These are phyloP conservation scores for Microcyclospora pomicola DNA, from an alignment of 2,329 filamentous ascomycete genomes.

Conservation along the genomic window DNA sequence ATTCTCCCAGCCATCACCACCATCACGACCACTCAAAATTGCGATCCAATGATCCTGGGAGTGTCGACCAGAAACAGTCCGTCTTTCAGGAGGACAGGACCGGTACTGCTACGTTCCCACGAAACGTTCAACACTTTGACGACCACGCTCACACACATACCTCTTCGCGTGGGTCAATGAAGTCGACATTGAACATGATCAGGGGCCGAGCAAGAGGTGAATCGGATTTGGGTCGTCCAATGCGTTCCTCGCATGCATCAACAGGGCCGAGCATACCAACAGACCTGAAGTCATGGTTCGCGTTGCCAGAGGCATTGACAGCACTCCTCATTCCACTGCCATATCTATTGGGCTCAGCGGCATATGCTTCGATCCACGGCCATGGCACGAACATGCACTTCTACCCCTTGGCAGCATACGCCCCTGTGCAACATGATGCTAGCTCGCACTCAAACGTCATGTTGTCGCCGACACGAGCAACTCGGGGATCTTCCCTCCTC, in stretches of 20 bases:
- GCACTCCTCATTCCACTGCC: constrained; percentile 38
- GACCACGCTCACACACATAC: too few relatives aligned
- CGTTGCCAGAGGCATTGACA: constrained; percentile 35
- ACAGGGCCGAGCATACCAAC: constrained; percentile 8
- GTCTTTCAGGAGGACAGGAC: too few relatives aligned
- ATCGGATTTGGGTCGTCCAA: constrained; percentile 28
- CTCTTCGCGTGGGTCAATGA: too few relatives aligned
- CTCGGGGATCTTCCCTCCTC: constrained; percentile 8
- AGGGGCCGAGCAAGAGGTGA: constrained; percentile 20
- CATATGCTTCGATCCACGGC: constrained; percentile 24
- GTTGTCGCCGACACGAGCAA: neutral
- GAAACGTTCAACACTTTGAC: too few relatives aligned
- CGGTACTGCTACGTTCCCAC: too few relatives aligned
- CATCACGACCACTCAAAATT: too few relatives aligned
- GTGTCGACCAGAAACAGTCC: too few relatives aligned
- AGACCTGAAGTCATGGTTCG: constrained; percentile 16
- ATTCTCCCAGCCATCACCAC: too few relatives aligned
- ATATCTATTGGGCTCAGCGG: constrained; percentile 33
- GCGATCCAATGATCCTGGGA: too few relatives aligned
- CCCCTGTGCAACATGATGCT: constrained; percentile 16
- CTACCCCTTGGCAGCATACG: constrained; percentile 19
- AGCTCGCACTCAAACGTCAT: constrained; percentile 1
- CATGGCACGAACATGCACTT: constrained; percentile 10
- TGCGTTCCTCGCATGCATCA: constrained; percentile 8
- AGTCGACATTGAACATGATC: too few relatives aligned